These are phyloP conservation scores for Adiantum capillusveneris DNA, from an alignment of 75 land plant genomes.

Conservation along the genomic window DNA sequence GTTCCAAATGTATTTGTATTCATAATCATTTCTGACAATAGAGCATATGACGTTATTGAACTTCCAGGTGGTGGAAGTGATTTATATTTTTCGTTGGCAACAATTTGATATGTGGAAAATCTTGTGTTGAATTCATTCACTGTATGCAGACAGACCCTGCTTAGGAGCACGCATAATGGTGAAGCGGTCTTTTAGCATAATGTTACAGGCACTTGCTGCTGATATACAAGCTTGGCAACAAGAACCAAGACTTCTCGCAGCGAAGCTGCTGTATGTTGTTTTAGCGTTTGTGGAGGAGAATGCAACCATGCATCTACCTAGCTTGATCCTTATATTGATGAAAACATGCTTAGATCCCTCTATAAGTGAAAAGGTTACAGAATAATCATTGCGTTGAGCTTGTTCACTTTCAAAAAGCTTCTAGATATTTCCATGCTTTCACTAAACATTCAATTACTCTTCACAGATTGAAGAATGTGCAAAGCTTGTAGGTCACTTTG, in stretches of 20 bases:
- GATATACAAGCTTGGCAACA: constrained; percentile 37
- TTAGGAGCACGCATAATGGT: constrained; percentile 36
- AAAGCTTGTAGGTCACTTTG: constrained; percentile 28
- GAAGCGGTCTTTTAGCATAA: constrained; percentile 15
- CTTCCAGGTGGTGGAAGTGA: no score
- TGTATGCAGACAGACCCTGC: constrained; percentile 31
- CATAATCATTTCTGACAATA: no score
- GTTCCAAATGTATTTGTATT: no score
- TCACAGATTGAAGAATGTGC: constrained; percentile 31
- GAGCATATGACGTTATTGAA: no score
- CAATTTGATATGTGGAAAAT: no score
- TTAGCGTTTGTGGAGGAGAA: constrained; percentile 25
- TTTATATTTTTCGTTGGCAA: no score
- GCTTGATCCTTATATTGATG: constrained; percentile 13
- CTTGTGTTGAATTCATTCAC: no score
- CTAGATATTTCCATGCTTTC: neutral
- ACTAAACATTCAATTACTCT: neutral
- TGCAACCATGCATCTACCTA: constrained; percentile 37
- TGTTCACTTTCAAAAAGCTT: no score
- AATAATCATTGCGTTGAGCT: no score
- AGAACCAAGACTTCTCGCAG: constrained; percentile 25
- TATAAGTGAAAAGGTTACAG: no score
- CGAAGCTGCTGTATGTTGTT: constrained; percentile 20
- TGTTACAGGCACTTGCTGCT: constrained; percentile 23
- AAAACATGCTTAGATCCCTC: constrained; percentile 15